Base-by-base conservation (phyloP, 495 filamentous ascomycete species). In the Bathelium albidoporum region DNA sequence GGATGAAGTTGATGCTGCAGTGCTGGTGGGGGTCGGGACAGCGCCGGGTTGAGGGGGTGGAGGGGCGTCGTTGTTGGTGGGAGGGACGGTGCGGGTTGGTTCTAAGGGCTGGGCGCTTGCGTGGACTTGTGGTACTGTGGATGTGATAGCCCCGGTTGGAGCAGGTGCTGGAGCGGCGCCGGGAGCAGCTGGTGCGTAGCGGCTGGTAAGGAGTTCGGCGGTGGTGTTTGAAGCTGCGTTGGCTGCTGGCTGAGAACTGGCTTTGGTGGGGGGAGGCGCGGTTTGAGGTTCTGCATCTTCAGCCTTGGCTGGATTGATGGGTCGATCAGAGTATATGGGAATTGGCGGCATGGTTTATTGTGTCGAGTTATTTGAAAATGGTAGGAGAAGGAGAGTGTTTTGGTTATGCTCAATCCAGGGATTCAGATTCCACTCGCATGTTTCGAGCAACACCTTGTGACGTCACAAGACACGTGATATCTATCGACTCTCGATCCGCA, bases 41-140 rank as follows among this genome's bases (percentile, higher is more conserved):
- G 81, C 76, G 62, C 83, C 85, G 29, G 85, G 85, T 65, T 88
- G 86, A 1, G 87, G 86, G 53, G 82, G 75, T 31, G 85, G 80
- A 14, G 83, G 82, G 16, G 68, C 67, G 58, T 68, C 53, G 32
- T 62, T 66, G 32, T 62, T 66, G 59, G 70, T 32, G 20, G 66
- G 70, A 28, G 71, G 62, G 20, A 69, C 73, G 68, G 77, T 80
- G 14, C 71, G 73, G 52, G 72, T 66, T n/a, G 63, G 43, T 58
- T 61, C 53, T 32, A 63, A 59, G 43, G 60, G 66, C 45, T 65
- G 64, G 5, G 49, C 22, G 24, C 7, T 16, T 26, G 49, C 16
- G 29, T 29, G 49, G 24, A 55, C 49, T 49, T 39, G 63, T 43
- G 74, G 75, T 9, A 74, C 63, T 22, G 70, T 74, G 36, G 72